A percentile compares a stretch with the other conserved stretches of the same genome.
Conservation (phyloP, 2,329 filamentous ascomycete species). For the Colletotrichum sp. region DNA sequence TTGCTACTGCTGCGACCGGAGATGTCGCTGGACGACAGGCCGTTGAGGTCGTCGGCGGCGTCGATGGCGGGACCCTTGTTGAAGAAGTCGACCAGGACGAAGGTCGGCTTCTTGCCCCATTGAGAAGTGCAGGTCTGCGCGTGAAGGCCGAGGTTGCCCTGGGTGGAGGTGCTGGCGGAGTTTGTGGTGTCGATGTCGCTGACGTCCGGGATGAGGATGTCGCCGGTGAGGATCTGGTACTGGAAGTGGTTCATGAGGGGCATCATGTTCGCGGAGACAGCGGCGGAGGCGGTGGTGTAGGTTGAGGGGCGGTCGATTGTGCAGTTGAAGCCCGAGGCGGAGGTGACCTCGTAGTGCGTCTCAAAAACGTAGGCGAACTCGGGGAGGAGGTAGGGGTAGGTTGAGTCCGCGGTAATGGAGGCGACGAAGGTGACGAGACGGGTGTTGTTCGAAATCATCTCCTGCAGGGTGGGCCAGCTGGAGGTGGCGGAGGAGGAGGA, state of each 20-base stretch:
- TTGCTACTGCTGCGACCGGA: conserved; percentile 36
- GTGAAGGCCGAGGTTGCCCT: conserved; percentile 61
- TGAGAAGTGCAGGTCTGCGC: conserved; percentile 57
- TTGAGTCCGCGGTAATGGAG: conserved; percentile 45
- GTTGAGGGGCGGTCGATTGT: conserved; percentile 67
- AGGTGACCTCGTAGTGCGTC: conserved; percentile 70
- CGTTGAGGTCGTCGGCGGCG: conserved; percentile 73
- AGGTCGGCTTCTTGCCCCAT: conserved; percentile 71
- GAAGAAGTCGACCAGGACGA: conserved; percentile 82
- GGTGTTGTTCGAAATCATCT: conserved; percentile 68
- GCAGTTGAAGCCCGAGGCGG: conserved; percentile 73
- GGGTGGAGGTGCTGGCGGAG: conserved; percentile 54
- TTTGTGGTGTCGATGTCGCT: conserved; percentile 69
- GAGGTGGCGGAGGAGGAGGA: conserved; percentile 42
- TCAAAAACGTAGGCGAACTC: conserved; percentile 76
- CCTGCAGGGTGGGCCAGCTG: conserved; percentile 74
- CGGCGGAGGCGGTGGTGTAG: conserved; percentile 53
- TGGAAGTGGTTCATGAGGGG: conserved; percentile 84
- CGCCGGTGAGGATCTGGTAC: conserved; percentile 59
- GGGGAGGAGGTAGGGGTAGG: conserved; percentile 63
- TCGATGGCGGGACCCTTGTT: conserved; percentile 73
- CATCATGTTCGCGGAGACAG: conserved; percentile 64
- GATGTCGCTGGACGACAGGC: conserved; percentile 39
- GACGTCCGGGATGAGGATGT: conserved; percentile 67
- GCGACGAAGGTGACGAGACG: conserved; percentile 75